Evolutionary conservation across 768 basidiomycete genomes (phyloP).

Genomic region (Grammothele lineata): DNA sequence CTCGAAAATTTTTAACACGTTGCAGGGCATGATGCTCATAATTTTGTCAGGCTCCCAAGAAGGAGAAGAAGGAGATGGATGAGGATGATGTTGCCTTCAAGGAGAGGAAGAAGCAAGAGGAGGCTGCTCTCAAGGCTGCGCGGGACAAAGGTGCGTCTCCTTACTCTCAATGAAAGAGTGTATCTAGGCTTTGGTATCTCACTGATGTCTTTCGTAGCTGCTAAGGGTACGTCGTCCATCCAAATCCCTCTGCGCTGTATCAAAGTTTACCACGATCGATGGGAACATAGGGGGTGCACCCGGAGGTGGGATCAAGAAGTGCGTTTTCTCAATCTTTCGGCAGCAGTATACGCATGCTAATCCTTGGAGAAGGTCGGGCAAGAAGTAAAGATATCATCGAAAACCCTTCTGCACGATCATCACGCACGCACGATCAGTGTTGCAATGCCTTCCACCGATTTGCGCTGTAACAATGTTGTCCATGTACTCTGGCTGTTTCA

Average conservation of each 20-base stretch:
- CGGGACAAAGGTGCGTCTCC: conserved; percentile 57
- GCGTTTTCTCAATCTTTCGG: background rate
- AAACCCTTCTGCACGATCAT: too few relatives aligned
- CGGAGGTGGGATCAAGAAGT: conserved; percentile 87
- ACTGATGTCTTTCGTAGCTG: conserved; percentile 32
- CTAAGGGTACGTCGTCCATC: conserved; percentile 54
- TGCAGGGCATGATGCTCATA: too few relatives aligned
- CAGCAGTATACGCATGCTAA: background rate
- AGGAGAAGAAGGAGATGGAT: conserved; percentile 66
- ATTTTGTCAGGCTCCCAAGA: conserved; percentile 70
- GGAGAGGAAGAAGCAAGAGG: conserved; percentile 72
- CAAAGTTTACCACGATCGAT: background rate
- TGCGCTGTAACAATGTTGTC: too few relatives aligned
- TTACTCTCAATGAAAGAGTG: too few relatives aligned
- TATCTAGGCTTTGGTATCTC: background rate
- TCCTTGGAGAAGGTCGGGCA: conserved; percentile 50
- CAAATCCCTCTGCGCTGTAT: conserved; percentile 11
- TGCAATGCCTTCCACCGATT: too few relatives aligned
- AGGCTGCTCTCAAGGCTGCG: conserved; percentile 69
- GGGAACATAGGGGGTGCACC: conserved; percentile 55
- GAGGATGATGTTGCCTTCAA: conserved; percentile 74
- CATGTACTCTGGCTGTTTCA: too few relatives aligned
- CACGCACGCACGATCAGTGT: too few relatives aligned
- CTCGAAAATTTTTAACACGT: background rate
- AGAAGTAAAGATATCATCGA: too few relatives aligned